Base-by-base conservation (phyloP, 2,329 filamentous ascomycete species). In the Trichoderma koningii region DNA sequence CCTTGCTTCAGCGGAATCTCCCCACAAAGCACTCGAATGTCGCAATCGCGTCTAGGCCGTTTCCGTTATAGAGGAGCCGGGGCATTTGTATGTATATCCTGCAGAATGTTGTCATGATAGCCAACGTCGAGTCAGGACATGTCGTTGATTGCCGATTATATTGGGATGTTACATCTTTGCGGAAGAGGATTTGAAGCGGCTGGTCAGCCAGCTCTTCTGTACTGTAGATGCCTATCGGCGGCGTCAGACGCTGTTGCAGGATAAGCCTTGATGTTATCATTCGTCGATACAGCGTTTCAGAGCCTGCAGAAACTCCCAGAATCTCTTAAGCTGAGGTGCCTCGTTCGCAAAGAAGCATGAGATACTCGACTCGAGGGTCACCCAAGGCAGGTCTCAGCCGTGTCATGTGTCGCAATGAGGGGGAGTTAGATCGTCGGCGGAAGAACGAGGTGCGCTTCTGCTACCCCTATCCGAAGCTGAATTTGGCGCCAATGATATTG, bases 21-120 rank as follows among this genome's bases (percentile, higher is more conserved):
- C 62, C 62, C 62, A 59, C 55, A 51, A 41, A 57, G 45, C n/a
- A 55, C 45, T 41, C 53, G 17, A 64, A 64, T 64, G 62, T 64
- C 62, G 62, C 62, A 28, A 64, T 64, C 62, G 45, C 45, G 34
- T 56, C 62, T 59, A 64, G 19, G 26, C 62, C 53, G 34, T 45
- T 64, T 64, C 17, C 41, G 61, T 55, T 55, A 45, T 62, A 62
- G 59, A 53, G 48, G 45, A 26, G 19, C 26, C 28, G 23, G 21
- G 21, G 21, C 21, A 23, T 23, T 23, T 23, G 21, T 23, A 23
- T 23, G 2, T 23, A 3, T 23, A 23, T 17, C 41, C 26, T 21
- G 60, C 44, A 55, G 5, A 34, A 48, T 21, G 17, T 44, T 52
- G 38, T 44, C 17, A 26, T 14, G 48, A 38, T 23, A 30, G 12